phyloP scores from a whole-genome alignment of 805 yeast genomes.

The Metschnikowia gelsemii region DNA sequence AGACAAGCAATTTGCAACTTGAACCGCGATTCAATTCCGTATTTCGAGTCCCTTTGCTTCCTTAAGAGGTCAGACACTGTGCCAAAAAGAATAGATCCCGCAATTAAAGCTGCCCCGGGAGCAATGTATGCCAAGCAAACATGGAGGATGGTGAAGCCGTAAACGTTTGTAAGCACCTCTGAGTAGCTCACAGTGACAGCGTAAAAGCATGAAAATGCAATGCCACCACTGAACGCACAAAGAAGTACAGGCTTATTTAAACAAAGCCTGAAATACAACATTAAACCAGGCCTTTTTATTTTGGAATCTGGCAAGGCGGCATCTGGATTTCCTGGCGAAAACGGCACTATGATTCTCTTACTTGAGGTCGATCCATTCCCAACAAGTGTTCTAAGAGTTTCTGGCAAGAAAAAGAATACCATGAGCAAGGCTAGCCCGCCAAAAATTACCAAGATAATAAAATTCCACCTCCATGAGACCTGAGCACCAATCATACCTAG shows the following conservation, averaged over 20 bases:
- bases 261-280: conserved; percentile 36
- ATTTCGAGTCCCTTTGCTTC: conserved; percentile 25
- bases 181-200: conserved; percentile 53
- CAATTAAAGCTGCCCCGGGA: conserved; percentile 50
- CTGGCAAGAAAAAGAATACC: conserved; percentile 36
- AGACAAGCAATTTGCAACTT: conserved; percentile 46
- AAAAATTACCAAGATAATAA: conserved; percentile 32
- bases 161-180: conserved; percentile 36
- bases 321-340: conserved; percentile 22
- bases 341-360: conserved; percentile 24
- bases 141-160: conserved; percentile 34
- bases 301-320: conserved; percentile 25
- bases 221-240: conserved; percentile 47
- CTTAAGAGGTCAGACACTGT: conserved; percentile 44
- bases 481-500: conserved; percentile 28
- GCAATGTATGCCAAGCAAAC: conserved; percentile 50
- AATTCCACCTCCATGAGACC: conserved; percentile 36
- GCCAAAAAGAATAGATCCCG: conserved; percentile 52
- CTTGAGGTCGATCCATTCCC: conserved; percentile 31
- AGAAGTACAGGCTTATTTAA: conserved; percentile 45
- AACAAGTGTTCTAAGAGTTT: conserved; percentile 38
- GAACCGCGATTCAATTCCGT: conserved; percentile 49
- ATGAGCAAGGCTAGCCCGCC: conserved; percentile 26
- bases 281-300: conserved; percentile 44
- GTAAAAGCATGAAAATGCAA: conserved; percentile 55